Evolutionary conservation across 768 basidiomycete species (phyloP).

Genomic region (Cubamyces sp.): DNA sequence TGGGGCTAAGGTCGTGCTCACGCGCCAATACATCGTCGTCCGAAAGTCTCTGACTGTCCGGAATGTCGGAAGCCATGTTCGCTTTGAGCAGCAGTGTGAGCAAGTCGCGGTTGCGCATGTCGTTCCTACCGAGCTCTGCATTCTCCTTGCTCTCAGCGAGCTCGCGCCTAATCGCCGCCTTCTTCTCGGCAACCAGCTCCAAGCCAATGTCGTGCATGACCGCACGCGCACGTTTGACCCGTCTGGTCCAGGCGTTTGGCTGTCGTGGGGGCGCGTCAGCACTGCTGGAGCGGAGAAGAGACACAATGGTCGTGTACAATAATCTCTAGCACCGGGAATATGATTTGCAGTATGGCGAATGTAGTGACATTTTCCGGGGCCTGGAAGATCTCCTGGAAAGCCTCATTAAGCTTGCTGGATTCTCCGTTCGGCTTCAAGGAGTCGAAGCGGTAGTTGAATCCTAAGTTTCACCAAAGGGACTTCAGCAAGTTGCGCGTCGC

Average conservation of each 20-base stretch:
- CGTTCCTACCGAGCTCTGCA: too few species aligned
- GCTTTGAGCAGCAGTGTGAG: conserved; percentile 53
- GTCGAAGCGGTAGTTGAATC: conserved; percentile 41
- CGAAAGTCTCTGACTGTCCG: conserved; percentile 54
- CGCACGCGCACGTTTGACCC: conserved; percentile 14
- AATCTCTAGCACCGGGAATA: conserved; percentile 29
- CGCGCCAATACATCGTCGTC: conserved; percentile 65
- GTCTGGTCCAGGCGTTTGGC: conserved; percentile 8
- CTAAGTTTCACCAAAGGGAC: conserved; percentile 14
- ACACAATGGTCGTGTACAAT: conserved; percentile 15
- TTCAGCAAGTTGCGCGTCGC: not conserved
- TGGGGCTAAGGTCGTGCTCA: too few species aligned
- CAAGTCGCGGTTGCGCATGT: conserved; percentile 27
- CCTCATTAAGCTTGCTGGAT: conserved; percentile 37
- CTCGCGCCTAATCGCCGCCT: conserved; percentile 28
- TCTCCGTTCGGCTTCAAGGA: conserved; percentile 33
- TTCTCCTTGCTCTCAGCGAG: not conserved
- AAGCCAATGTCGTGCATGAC: conserved; percentile 34
- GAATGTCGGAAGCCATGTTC: conserved; percentile 64
- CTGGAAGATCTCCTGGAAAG: conserved; percentile 34
- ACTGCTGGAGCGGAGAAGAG: too few species aligned
- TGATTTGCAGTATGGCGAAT: conserved; percentile 12
- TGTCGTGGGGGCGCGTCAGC: not conserved
- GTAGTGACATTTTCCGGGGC: not conserved
- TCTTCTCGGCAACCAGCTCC: conserved; percentile 36